Conservation (phyloP, 2,329 filamentous ascomycete species). For the Botryotinia globosa region DNA sequence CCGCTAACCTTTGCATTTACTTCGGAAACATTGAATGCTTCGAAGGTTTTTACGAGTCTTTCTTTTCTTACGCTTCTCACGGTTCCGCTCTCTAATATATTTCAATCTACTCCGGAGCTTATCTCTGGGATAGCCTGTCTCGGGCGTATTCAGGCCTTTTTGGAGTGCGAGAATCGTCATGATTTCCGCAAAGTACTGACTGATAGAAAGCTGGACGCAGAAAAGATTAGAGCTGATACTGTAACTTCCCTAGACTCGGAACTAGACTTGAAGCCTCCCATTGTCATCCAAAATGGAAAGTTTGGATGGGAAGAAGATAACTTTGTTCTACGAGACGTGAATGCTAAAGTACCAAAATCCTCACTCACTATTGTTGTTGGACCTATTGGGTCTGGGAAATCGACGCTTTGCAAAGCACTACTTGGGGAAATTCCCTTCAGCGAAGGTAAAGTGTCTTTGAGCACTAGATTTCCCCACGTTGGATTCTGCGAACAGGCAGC, state of each 20-base stretch:
- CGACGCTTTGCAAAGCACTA: constrained; percentile 30
- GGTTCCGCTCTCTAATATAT: constrained; percentile 25
- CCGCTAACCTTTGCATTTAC: constrained; percentile 27
- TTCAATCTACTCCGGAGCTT: constrained; percentile 27
- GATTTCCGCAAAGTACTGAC: not conserved
- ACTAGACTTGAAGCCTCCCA: not conserved
- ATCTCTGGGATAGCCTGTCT: constrained; percentile 21
- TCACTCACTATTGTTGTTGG: constrained; percentile 33
- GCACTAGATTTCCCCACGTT: constrained; percentile 23
- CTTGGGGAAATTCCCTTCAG: constrained; percentile 27
- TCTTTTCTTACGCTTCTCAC: constrained; percentile 30
- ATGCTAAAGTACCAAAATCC: not conserved
- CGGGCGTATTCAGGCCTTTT: not conserved
- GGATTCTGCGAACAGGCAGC: constrained; percentile 46
- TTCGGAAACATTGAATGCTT: constrained; percentile 22
- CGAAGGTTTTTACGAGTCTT: constrained; percentile 26
- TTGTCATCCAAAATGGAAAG: not conserved
- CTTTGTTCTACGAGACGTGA: not conserved
- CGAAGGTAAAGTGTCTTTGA: constrained; percentile 18
- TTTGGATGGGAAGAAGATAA: not conserved
- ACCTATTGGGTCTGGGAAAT: constrained; percentile 36
- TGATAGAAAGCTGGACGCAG: not conserved
- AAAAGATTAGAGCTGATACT: not conserved
- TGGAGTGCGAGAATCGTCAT: not conserved
- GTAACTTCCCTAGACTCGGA: not conserved